These are phyloP conservation scores for Russula vinacea DNA, from an alignment of 768 basidiomycete genomes.

Conservation along the genomic window DNA sequence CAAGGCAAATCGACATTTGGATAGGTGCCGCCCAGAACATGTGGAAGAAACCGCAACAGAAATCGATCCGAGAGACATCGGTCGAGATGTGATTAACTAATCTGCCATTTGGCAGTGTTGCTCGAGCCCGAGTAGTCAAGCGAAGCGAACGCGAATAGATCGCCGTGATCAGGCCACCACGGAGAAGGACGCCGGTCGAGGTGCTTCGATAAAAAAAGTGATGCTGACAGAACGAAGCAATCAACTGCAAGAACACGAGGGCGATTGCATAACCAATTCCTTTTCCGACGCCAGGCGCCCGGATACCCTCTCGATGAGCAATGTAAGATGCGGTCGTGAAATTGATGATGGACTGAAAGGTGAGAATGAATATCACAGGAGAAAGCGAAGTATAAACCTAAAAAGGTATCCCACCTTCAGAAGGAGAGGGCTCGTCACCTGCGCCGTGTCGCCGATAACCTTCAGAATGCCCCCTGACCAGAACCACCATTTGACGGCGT, in stretches of 20 bases:
- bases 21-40: constrained; percentile 77
- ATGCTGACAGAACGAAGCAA: constrained; percentile 64
- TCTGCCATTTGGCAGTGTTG: constrained; percentile 79
- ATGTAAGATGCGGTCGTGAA: constrained; percentile 63
- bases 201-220: constrained; percentile 81
- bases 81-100: constrained; percentile 93
- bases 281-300: constrained; percentile 44
- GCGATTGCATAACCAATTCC: constrained; percentile 76
- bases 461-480: constrained; percentile 65
- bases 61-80: constrained; percentile 89
- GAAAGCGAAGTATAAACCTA: background rate
- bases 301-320: constrained; percentile 32
- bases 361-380: background rate
- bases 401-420: constrained; percentile 58
- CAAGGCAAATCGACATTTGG: constrained; percentile 72
- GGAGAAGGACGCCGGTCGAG: constrained; percentile 73
- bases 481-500: constrained; percentile 73
- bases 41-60: constrained; percentile 76
- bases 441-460: constrained; percentile 65
- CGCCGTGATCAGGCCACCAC: constrained; percentile 83
- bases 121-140: constrained; percentile 75
- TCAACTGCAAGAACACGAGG: constrained; percentile 64
- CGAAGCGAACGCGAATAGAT: constrained; percentile 77
- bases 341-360: constrained; percentile 57
- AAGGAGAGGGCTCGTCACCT: constrained; percentile 70